A percentile compares a stretch with the other conserved stretches of the same genome.
These are phyloP conservation scores for Ilyonectria sp. DNA, from an alignment of 2,329 filamentous ascomycete species.

Conservation along the genomic window DNA sequence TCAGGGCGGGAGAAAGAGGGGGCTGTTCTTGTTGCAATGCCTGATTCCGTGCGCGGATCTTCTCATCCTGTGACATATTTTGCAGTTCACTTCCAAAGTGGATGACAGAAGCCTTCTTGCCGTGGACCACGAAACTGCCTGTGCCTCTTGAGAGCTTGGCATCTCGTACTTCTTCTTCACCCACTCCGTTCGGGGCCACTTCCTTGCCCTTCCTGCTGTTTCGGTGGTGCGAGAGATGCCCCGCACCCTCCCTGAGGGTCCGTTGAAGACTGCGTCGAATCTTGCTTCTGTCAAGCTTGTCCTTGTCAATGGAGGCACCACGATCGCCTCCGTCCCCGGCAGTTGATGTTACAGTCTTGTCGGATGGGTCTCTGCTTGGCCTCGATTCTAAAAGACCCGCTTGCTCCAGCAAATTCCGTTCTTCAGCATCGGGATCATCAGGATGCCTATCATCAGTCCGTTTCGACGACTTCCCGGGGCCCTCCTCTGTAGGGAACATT, in stretches of 20 bases:
- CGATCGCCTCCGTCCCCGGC: conserved; percentile 50
- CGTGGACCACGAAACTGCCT: conserved; percentile 95
- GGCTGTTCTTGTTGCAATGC: conserved; percentile 59
- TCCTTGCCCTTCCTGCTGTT: conserved; percentile 85
- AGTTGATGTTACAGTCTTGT: conserved; percentile 55
- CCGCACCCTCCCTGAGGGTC: conserved; percentile 86
- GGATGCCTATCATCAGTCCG: conserved; percentile 44
- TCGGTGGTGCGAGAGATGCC: conserved; percentile 76
- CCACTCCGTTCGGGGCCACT: conserved; percentile 37
- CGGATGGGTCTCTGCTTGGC: conserved; percentile 48
- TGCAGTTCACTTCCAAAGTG: conserved; percentile 96
- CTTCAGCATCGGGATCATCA: conserved; percentile 74
- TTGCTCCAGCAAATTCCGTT: conserved; percentile 78
- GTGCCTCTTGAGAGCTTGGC: conserved; percentile 84
- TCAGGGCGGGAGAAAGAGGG: conserved; percentile 54
- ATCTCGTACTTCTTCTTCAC: conserved; percentile 63
- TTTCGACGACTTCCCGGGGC: conserved; percentile 33
- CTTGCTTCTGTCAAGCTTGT: conserved; percentile 74
- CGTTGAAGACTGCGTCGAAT: conserved; percentile 90
- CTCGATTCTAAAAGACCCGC: conserved; percentile 72
- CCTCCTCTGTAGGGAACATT: conserved; percentile 40
- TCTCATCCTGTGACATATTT: conserved; percentile 81
- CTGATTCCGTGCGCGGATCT: conserved; percentile 74
- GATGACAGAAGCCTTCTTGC: conserved; percentile 97
- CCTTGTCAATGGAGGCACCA: conserved; percentile 58